A percentile compares a stretch with the other conserved stretches of the same genome.
These are phyloP conservation scores for Taphrina betulina DNA, from an alignment of 1,139 yeast genomes.

Conservation along the genomic window DNA sequence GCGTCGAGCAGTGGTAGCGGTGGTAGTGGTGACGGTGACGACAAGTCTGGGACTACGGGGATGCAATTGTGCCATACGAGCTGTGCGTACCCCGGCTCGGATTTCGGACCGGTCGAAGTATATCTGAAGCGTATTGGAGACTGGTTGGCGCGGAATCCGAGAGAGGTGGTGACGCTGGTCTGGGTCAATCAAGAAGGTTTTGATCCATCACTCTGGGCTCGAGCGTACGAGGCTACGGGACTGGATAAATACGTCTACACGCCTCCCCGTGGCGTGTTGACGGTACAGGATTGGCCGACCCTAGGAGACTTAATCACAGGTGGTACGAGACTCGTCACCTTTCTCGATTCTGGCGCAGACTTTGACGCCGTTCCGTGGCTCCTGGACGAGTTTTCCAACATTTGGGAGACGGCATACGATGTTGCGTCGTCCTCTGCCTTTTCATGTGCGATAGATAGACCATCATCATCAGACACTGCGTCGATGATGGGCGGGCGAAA, in stretches of 20 bases:
- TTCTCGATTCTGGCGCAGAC: slow-evolving; percentile 12
- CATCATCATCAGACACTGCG: background rate
- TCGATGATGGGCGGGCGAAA: background rate
- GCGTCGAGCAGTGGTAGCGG: background rate
- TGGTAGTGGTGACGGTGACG: too few species aligned
- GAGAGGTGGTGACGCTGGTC: slow-evolving; percentile 15
- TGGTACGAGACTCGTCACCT: slow-evolving; percentile 13
- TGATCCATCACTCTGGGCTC: slow-evolving; percentile 1
- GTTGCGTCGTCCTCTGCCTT: background rate
- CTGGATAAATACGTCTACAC: slow-evolving; percentile 12
- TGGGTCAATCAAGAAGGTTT: slow-evolving; percentile 17
- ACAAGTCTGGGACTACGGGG: background rate
- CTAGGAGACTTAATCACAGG: background rate
- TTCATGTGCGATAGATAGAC: slow-evolving; percentile 5
- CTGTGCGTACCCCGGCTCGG: slow-evolving; percentile 11
- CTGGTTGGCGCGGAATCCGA: slow-evolving; percentile 11
- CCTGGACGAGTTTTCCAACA: slow-evolving; percentile 10
- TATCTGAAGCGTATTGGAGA: slow-evolving; percentile 3
- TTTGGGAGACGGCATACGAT: slow-evolving; percentile 20
- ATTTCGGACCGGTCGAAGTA: slow-evolving; percentile 7
- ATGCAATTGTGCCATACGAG: slow-evolving; percentile 20
- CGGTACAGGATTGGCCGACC: slow-evolving; percentile 13
- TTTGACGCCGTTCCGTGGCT: slow-evolving; percentile 1
- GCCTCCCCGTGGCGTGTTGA: slow-evolving; percentile 7
- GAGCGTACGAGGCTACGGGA: slow-evolving; percentile 7